Conservation (phyloP, 2,329 filamentous ascomycete genomes). For the Peltaster fructicola region DNA sequence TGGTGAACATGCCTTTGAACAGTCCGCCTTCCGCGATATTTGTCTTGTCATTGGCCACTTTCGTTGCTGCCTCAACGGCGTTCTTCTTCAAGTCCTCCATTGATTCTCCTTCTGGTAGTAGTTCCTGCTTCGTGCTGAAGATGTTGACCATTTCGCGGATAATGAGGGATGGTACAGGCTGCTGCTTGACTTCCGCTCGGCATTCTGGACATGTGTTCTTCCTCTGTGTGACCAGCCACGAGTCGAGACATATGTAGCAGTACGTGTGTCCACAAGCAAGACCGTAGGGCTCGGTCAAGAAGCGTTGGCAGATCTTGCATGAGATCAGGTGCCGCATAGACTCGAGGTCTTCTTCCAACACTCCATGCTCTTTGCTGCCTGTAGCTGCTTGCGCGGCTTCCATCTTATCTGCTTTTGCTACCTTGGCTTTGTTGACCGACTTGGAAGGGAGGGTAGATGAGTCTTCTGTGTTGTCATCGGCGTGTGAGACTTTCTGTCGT, state of each 20-base stretch:
- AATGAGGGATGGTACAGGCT: conserved; percentile 47
- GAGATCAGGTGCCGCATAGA: conserved; percentile 42
- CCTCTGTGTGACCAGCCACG: conserved; percentile 26
- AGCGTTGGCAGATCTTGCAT: conserved; percentile 51
- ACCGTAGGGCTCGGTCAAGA: conserved; percentile 53
- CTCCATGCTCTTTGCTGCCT: neutral
- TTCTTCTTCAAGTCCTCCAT: conserved; percentile 40
- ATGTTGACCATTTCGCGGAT: conserved; percentile 47
- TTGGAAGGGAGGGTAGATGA: too few species aligned
- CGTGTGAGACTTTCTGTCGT: conserved; percentile 4
- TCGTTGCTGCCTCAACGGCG: conserved; percentile 41
- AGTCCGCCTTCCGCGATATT: conserved; percentile 38
- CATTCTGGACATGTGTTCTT: conserved; percentile 55
- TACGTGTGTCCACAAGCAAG: conserved; percentile 54
- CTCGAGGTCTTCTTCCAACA: conserved; percentile 33
- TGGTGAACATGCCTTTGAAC: conserved; percentile 43
- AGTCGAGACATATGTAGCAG: conserved; percentile 43
- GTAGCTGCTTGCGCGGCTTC: neutral
- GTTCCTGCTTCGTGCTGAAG: conserved; percentile 41
- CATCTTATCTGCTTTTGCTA: neutral
- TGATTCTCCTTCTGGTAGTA: conserved; percentile 46
- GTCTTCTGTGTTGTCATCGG: conserved; percentile 1
- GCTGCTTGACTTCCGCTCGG: conserved; percentile 37
- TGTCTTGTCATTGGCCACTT: conserved; percentile 42
- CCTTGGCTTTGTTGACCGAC: neutral